Evolutionary conservation across 192 early-diverging fungal species (phyloP), one percentile per base, ranked within the genome.

Genomic region (Mycoemilia scoparia): DNA sequence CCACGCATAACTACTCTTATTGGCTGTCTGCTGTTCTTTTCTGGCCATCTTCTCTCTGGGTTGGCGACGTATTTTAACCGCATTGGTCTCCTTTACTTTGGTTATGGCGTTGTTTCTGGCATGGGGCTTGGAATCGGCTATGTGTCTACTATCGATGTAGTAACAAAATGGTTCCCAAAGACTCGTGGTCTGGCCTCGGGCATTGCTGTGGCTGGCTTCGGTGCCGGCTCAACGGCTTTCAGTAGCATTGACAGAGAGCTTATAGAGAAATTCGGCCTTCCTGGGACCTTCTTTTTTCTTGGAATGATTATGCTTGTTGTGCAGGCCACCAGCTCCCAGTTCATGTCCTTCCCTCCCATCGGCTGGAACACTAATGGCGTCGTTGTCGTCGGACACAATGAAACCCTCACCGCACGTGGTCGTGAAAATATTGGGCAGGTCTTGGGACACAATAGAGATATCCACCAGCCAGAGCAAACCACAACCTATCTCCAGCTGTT

Each of bases 161-260:
- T 84, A 10, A 76, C 77, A 38, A 74, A 84, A 44, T 84, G 77
- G 77, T 84, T 77, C 49, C 81, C 81, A 4, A 70, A 70, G 18
- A 49, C 66, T 16, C 77, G 81, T 16, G 81, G 81, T 11, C 41
- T 80, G 34, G 74, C 81, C 4, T 72, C 76, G 5, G 81, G 77
- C 11, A 53, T 79, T 30, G 81, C 81, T 1, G 77, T 80, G 29
- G 73, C 74, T 38, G 81, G 77, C 13, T 84, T 84, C 42, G 81
- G 81, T 9, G 70, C 65, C 35, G 81, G 81, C 0, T 60, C 70
- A 1, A 73, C 79, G 31, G 73, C 73, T 10, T 66, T 76, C 17
- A 73, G 73, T 30, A 77, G 67, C 40, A 54, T 77, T 6, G 76
- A 76, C 13, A 45, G 51, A 8, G 54, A 45, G 34, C 58, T 83